Evolutionary conservation across 441 rosid species (phyloP).

Genomic region (Pelargonium citronellum): DNA sequence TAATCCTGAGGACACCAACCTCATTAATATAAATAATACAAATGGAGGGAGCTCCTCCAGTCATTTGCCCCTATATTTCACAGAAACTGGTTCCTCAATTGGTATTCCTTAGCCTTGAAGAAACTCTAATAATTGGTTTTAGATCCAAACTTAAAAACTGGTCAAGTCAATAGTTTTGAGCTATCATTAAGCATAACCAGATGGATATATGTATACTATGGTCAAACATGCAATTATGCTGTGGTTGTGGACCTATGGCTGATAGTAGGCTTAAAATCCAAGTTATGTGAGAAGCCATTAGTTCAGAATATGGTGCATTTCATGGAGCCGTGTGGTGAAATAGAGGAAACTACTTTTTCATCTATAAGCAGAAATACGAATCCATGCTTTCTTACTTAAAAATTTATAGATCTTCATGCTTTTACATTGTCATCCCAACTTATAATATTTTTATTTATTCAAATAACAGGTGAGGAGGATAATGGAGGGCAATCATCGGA

Average conservation of each 20-base stretch:
- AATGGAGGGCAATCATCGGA: constrained; percentile 94
- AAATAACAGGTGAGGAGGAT: constrained; percentile 74
- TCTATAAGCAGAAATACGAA: background rate
- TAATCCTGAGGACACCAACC: background rate
- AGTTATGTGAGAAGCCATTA: background rate
- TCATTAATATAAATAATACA: too few relatives aligned
- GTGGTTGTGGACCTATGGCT: background rate
- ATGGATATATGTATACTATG: background rate
- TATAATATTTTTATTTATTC: background rate
- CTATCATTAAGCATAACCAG: background rate
- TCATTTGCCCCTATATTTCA: background rate
- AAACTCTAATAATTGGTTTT: background rate
- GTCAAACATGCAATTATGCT: background rate
- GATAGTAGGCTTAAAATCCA: background rate
- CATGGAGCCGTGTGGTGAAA: background rate
- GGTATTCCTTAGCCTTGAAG: background rate
- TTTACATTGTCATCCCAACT: background rate
- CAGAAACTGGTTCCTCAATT: constrained; percentile 3
- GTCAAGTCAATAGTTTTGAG: too few relatives aligned
- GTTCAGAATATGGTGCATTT: background rate
- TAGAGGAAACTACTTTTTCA: background rate
- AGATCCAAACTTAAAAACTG: background rate
- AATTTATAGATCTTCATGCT: too few relatives aligned
- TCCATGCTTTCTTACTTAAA: background rate
- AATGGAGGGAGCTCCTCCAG: too few relatives aligned